phyloP scores from a whole-genome alignment of 83 land plant species.

The Diphasiastrum complanatum region DNA sequence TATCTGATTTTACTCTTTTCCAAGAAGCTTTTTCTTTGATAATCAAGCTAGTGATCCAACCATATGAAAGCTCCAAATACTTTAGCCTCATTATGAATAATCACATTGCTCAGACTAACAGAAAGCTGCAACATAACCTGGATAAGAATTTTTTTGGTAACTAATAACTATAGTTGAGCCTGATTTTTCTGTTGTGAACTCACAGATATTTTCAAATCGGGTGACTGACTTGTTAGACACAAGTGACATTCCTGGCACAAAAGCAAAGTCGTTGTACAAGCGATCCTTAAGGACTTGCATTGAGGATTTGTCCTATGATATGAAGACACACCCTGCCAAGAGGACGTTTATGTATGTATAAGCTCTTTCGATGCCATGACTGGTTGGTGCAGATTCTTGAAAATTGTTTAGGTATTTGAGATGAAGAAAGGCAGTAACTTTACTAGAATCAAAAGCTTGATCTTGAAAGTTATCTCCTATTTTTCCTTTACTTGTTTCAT shows the following conservation, averaged over 20 bases:
- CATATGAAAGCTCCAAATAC: too few species aligned
- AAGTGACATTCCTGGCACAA: conserved; percentile 22
- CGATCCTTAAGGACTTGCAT: conserved; percentile 7
- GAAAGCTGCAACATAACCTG: too few species aligned
- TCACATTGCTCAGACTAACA: too few species aligned
- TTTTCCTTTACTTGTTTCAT: too few species aligned
- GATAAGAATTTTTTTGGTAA: too few species aligned
- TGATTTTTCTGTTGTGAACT: too few species aligned
- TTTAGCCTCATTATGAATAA: too few species aligned
- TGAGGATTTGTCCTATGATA: conserved; percentile 6
- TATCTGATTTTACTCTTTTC: neutral
- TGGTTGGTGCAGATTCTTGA: neutral
- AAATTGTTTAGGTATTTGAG: neutral
- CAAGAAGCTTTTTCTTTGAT: too few species aligned
- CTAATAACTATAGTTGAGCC: too few species aligned
- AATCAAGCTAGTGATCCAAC: too few species aligned
- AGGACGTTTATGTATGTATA: conserved; percentile 14
- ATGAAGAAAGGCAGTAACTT: neutral
- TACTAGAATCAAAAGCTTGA: neutral
- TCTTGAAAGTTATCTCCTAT: too few species aligned
- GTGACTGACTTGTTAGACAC: conserved; percentile 23
- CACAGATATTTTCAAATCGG: conserved; percentile 19
- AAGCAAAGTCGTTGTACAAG: conserved; percentile 11
- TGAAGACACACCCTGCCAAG: conserved; percentile 17
- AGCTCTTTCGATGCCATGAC: neutral